These are phyloP conservation scores for Mangifera indica DNA, from an alignment of 345 rosid genomes.

Conservation along the genomic window DNA sequence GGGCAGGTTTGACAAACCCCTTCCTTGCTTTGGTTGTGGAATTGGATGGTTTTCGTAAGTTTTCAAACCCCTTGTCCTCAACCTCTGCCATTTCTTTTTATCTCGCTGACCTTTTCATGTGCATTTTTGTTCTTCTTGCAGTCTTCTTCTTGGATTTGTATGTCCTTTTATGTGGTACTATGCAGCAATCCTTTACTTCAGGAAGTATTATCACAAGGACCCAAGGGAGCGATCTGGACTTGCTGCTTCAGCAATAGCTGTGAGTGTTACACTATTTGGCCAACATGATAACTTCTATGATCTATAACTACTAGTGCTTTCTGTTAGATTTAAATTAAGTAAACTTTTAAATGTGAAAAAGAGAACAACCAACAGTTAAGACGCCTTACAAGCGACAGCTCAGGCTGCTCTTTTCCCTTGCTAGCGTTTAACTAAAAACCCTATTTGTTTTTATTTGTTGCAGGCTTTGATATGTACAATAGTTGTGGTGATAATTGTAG, in stretches of 20 bases:
- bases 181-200: conserved; percentile 72
- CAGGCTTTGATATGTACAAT: conserved; percentile 80
- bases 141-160: conserved; percentile 78
- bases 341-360: too few species aligned
- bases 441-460: conserved; percentile 19
- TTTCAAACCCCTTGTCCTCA: not conserved
- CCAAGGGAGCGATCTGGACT: conserved; percentile 96
- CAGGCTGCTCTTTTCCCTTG: too few species aligned
- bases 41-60: conserved; percentile 95
- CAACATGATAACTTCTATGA: not conserved
- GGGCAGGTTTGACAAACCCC: conserved; percentile 76
- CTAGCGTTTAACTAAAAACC: not conserved
- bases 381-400: too few species aligned
- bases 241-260: conserved; percentile 91
- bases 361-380: too few species aligned
- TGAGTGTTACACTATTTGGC: conserved; percentile 33
- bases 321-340: too few species aligned
- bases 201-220: conserved; percentile 80
- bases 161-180: conserved; percentile 80
- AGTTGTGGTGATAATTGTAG: conserved; percentile 46
- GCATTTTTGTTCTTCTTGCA: conserved; percentile 27
- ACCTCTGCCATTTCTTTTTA: not conserved
- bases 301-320: too few species aligned
- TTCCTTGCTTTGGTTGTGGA: conserved; percentile 95
- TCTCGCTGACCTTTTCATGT: conserved; percentile 13